These are phyloP conservation scores for Thielaviopsis euricoi DNA, from an alignment of 2,329 filamentous ascomycete genomes.

Conservation along the genomic window DNA sequence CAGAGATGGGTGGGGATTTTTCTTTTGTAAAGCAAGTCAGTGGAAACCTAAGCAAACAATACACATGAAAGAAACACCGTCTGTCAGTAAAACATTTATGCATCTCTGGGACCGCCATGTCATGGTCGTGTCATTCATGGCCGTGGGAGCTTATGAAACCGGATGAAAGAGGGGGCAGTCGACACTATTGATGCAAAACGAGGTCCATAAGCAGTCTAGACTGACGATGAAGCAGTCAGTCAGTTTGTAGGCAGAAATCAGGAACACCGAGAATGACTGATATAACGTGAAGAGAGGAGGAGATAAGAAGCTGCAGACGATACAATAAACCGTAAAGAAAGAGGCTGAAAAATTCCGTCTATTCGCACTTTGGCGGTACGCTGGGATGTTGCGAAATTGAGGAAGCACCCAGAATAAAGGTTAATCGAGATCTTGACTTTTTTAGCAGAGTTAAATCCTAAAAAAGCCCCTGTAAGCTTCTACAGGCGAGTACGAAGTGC, in stretches of 20 bases:
- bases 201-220: not conserved
- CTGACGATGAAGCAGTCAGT: not conserved
- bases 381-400: no score
- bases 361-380: no score
- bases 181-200: not conserved
- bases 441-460: no score
- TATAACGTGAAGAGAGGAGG: not conserved
- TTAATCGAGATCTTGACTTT: no score
- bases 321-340: no score
- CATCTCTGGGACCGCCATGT: not conserved
- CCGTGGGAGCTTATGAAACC: not conserved
- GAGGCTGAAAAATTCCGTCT: no score
- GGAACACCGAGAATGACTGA: not conserved
- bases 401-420: no score
- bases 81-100: not conserved
- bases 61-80: not conserved
- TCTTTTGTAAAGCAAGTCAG: no score
- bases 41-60: not conserved
- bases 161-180: not conserved
- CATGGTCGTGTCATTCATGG: not conserved
- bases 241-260: not conserved
- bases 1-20: no score
- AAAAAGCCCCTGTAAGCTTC: no score
- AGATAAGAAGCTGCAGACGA: no score
- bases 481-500: no score